Conservation (phyloP, 2,329 filamentous ascomycete species). For the Monilinia fructicola region DNA sequence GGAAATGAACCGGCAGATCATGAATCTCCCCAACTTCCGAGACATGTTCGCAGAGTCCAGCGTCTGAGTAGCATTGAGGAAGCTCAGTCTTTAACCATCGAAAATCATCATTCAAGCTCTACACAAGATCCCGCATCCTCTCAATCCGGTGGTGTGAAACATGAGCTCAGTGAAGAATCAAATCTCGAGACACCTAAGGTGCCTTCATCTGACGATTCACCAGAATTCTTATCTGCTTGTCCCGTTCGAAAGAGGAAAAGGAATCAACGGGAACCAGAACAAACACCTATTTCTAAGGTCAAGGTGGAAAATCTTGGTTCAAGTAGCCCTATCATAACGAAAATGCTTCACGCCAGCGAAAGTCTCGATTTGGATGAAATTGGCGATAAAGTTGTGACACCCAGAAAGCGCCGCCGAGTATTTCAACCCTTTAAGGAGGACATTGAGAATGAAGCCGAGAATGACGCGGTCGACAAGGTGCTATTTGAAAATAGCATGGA, state of each 20-base stretch:
- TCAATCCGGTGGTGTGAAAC: neutral
- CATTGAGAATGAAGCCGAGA: neutral
- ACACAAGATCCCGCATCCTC: conserved; percentile 32
- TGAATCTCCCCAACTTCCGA: conserved; percentile 12
- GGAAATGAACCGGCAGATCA: neutral
- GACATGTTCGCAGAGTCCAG: neutral
- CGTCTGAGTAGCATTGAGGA: conserved; percentile 14
- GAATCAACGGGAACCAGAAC: conserved; percentile 18
- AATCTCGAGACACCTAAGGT: neutral
- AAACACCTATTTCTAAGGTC: conserved; percentile 28
- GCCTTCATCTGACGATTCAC: conserved; percentile 28
- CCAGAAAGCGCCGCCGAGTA: conserved; percentile 37
- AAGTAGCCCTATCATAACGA: conserved; percentile 37
- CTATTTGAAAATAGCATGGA: conserved; percentile 13
- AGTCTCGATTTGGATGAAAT: conserved; percentile 43
- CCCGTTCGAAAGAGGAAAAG: conserved; percentile 37
- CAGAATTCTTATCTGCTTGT: conserved; percentile 34
- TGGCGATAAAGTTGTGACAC: conserved; percentile 40
- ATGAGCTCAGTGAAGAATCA: neutral
- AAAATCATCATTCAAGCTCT: conserved; percentile 34
- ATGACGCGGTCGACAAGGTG: conserved; percentile 6
- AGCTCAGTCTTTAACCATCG: conserved; percentile 26
- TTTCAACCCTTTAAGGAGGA: neutral
- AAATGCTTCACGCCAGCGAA: conserved; percentile 30
- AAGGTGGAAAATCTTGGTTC: conserved; percentile 35